Percentiles rank a stretch among this genome's conserved stretches.
Evolutionary conservation across 495 filamentous ascomycete species (phyloP).

Genomic region (Penicillium bialowiezense): DNA sequence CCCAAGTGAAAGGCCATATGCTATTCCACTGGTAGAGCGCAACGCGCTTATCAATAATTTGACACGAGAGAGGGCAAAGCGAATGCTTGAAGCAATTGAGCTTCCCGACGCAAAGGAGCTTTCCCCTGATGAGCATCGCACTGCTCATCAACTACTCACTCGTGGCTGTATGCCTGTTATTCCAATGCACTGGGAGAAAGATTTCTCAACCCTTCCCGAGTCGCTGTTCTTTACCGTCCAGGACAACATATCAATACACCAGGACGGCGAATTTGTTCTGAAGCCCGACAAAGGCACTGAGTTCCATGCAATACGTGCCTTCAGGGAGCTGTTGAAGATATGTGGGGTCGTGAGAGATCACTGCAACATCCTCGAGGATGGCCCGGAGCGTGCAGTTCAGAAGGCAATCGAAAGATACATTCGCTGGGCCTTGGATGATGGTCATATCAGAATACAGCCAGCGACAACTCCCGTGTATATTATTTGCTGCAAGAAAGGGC

Average conservation of each 20-base stretch:
- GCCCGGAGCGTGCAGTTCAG: constrained; percentile 31
- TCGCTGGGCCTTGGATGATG: constrained; percentile 44
- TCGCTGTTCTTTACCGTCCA: constrained; percentile 46
- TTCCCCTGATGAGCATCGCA: constrained; percentile 48
- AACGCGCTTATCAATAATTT: constrained; percentile 26
- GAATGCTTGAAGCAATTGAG: constrained; percentile 24
- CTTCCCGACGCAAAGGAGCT: constrained; percentile 32
- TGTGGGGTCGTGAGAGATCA: constrained; percentile 40
- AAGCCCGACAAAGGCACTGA: constrained; percentile 33
- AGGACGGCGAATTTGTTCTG: constrained; percentile 45
- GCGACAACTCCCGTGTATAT: constrained; percentile 30
- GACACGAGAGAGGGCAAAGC: constrained; percentile 27
- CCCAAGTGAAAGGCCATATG: not conserved
- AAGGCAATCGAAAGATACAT: constrained; percentile 36
- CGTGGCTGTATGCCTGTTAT: constrained; percentile 61
- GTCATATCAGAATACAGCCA: constrained; percentile 17
- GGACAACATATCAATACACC: not conserved
- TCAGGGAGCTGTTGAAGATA: constrained; percentile 34
- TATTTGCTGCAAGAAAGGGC: constrained; percentile 27
- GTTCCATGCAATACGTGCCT: constrained; percentile 39
- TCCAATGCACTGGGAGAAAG: constrained; percentile 52
- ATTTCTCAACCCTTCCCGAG: constrained; percentile 60
- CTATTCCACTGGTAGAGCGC: constrained; percentile 19
- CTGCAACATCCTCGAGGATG: constrained; percentile 20
- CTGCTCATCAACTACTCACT: constrained; percentile 53